Evolutionary conservation across 352 stramenopile species (phyloP), one percentile per base, ranked within the genome.

Genomic region (Pythium coloratum): DNA sequence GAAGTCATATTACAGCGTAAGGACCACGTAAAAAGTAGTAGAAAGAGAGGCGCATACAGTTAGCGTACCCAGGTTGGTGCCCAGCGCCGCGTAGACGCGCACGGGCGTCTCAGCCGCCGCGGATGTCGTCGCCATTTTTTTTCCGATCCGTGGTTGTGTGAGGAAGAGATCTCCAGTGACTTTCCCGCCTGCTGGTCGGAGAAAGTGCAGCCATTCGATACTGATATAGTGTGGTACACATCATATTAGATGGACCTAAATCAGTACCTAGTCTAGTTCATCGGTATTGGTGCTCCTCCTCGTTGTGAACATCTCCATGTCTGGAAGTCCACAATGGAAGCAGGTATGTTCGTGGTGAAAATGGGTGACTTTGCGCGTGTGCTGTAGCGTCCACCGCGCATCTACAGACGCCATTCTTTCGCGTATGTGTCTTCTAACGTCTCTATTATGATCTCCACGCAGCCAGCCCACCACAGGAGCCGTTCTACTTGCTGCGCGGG

Each of bases 11-110:
- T 16, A 64, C 24, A 6, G 18, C 55, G 14, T 18, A 26, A 28
- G 30, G 56, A 57, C n/a, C 34, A 30, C 42, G 20, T 26, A 3
- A 14, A 24, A 0, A 62, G 16, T 4, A 4, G 40, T 53, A 32
- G 13, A 28, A 33, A 13, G 7, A 8, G 38, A 14, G 16, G 28
- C 13, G 28, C 26, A 36, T 24, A 50, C 3, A 32, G 18, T 50
- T 34, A 56, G 49, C 71, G 42, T 55, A 93, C 84, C 85, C 49
- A 94, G 67, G 59, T 94, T 94, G 49, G 86, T 92, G 59, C 86
- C 86, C 42, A 94, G 75, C 49, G 86, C 86, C 6, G 84, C 79
- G 50, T 80, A 89, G 47, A 90, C 81, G 53, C 73, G 67, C 56
- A 69, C 62, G 14, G 62, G 55, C 55, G 55, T 34, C 13, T 49